Evolutionary conservation across 129 eudicot species (phyloP).

Genomic region (carrot (Daucus carota)): DH1_v3.0 NC_030381.2:2278501-2279000

Average conservation of each 20-base stretch:
- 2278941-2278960: neutral
- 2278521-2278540: conserved; percentile 95
- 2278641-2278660: neutral
- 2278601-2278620: conserved; percentile 91
- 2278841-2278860: neutral
- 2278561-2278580: conserved; percentile 99
- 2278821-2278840: neutral
- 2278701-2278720: neutral
- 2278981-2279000: conserved; percentile 98
- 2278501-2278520: conserved; percentile 83
- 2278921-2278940: no score
- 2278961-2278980: neutral
- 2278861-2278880: neutral
- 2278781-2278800: neutral
- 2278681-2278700: neutral
- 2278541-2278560: conserved; percentile 99
- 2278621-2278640: neutral
- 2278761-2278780: neutral
- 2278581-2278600: conserved; percentile 97
- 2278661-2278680: neutral
- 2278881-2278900: neutral
- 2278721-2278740: neutral
- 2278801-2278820: neutral
- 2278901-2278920: neutral
- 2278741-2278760: neutral